Percentiles rank a stretch among this genome's conserved stretches.
Conservation (phyloP, 1,139 yeast species). For the Pichia sp. region DNA sequence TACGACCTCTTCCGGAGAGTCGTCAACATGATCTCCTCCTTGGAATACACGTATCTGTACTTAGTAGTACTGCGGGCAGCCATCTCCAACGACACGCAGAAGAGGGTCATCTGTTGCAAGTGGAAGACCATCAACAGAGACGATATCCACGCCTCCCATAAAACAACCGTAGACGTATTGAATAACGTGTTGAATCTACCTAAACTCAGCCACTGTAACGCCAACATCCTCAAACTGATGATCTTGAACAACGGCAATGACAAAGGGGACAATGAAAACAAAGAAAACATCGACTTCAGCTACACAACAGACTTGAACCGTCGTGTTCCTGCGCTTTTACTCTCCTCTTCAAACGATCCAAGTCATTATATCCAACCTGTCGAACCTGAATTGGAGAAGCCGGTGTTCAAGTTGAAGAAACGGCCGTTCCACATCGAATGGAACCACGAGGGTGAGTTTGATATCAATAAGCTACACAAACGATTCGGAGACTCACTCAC, state of each 20-base stretch:
- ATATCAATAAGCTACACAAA: neutral
- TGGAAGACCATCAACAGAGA: neutral
- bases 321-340: neutral
- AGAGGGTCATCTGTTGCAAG: neutral
- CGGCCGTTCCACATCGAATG: slow-evolving; percentile 1
- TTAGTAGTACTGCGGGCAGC: neutral
- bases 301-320: neutral
- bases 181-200: neutral
- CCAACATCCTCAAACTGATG: neutral
- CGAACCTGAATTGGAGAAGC: neutral
- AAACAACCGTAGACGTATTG: slow-evolving; percentile 2
- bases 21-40: slow-evolving; percentile 1
- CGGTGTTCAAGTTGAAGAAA: neutral
- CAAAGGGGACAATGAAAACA: neutral
- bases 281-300: neutral
- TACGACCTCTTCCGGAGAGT: slow-evolving; percentile 4
- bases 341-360: neutral
- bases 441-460: slow-evolving; percentile 6
- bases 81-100: neutral
- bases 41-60: slow-evolving; percentile 3
- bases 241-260: neutral
- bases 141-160: neutral
- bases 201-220: neutral
- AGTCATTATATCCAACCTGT: neutral
- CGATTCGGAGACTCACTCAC: neutral